A percentile compares a stretch with the other conserved stretches of the same genome.
Conservation (phyloP, 257 asterid genomes). For the Solanum sitiens region DNA sequence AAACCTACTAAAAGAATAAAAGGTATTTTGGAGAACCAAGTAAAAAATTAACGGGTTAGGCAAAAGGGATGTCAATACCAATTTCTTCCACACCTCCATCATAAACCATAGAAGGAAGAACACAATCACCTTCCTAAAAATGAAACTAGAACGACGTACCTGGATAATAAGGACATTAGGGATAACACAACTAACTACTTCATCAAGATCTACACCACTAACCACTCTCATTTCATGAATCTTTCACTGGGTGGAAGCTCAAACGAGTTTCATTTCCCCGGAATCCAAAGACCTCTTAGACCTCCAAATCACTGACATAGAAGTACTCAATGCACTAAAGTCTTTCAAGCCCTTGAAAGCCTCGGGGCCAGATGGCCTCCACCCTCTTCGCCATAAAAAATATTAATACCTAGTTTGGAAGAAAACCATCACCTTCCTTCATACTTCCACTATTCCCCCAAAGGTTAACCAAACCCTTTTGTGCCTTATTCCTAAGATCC, state of each 20-base stretch:
- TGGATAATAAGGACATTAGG: neutral
- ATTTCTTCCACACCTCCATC: neutral
- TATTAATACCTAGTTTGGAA: neutral
- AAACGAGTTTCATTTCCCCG: neutral
- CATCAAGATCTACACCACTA: neutral
- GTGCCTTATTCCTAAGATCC: neutral
- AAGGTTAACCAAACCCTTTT: neutral
- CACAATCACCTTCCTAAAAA: neutral
- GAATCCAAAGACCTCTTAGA: neutral
- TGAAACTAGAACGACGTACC: accelerated
- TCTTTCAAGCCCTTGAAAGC: neutral
- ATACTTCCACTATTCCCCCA: neutral
- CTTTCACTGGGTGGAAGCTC: neutral
- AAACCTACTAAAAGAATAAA: neutral
- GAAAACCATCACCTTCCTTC: neutral
- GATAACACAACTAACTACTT: too few relatives aligned
- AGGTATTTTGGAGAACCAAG: neutral
- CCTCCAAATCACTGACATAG: neutral
- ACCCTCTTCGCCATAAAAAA: neutral
- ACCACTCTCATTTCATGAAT: neutral
- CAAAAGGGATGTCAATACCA: neutral
- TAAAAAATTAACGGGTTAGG: neutral
- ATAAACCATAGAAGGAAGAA: neutral
- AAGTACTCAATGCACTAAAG: neutral
- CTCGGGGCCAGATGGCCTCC: neutral